Evolutionary conservation across 768 basidiomycete species (phyloP).

Genomic region (Naganishia vishniacii): DNA sequence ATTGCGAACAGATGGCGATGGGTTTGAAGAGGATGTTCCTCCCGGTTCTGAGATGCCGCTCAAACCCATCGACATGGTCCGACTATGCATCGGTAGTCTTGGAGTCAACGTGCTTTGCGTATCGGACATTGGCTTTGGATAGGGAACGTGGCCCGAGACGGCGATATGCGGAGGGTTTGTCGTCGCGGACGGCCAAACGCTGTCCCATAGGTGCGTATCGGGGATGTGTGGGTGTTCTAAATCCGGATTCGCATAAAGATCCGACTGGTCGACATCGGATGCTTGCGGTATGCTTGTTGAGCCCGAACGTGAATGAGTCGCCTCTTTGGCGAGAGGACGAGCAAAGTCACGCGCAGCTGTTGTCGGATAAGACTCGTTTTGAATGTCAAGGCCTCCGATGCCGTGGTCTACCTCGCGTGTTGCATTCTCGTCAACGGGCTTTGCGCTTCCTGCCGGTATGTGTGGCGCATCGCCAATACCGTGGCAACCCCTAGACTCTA

Average conservation of each 20-base stretch:
- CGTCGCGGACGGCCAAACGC: slow-evolving; percentile 4
- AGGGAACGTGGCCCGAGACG: neutral
- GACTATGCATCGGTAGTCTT: slow-evolving; percentile 6
- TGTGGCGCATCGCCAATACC: neutral
- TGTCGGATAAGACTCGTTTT: neutral
- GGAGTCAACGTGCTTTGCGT: neutral
- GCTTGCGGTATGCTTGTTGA: neutral
- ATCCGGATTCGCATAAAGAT: neutral
- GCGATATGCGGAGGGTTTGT: too few relatives aligned
- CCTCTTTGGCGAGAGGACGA: neutral
- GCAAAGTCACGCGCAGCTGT: neutral
- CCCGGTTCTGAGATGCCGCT: neutral
- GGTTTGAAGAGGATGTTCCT: too few relatives aligned
- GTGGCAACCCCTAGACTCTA: neutral
- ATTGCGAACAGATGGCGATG: neutral
- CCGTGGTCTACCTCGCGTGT: neutral
- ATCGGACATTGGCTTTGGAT: slow-evolving; percentile 10
- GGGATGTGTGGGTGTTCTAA: neutral
- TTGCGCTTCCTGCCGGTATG: neutral
- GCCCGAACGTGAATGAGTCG: neutral
- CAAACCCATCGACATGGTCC: neutral
- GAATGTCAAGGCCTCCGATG: neutral
- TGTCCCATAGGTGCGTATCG: slow-evolving; percentile 13
- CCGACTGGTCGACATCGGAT: too few relatives aligned
- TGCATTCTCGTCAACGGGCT: neutral